Conservation (phyloP, 2,329 filamentous ascomycete species). For the Ilyonectria mors-panacis region DNA sequence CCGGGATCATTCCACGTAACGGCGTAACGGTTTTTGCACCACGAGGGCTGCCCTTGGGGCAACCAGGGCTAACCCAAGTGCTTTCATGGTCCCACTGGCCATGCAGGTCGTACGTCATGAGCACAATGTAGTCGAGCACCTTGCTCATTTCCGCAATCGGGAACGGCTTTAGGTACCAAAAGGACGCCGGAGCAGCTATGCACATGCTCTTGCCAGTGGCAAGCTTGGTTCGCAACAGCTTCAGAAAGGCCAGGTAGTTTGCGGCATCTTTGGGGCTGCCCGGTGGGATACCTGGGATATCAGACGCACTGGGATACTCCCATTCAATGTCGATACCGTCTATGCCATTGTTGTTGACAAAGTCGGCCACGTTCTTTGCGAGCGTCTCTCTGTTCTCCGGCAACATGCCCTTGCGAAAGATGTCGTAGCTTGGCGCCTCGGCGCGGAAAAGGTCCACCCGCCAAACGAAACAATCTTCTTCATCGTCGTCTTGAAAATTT, state of each 20-base stretch:
- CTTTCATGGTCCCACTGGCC: conserved; percentile 53
- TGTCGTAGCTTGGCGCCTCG: conserved; percentile 22
- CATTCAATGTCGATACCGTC: conserved; percentile 61
- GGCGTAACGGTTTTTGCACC: too few species aligned
- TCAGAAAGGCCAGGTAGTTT: conserved; percentile 13
- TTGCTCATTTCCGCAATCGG: conserved; percentile 47
- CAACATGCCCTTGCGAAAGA: conserved; percentile 39
- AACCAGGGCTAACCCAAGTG: conserved; percentile 40
- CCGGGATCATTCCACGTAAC: too few species aligned
- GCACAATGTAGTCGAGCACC: conserved; percentile 25
- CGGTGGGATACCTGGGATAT: conserved; percentile 49
- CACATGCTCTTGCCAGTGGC: conserved; percentile 46
- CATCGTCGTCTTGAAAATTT: conserved; percentile 23
- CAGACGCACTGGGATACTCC: conserved; percentile 54
- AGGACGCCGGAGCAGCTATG: conserved; percentile 52
- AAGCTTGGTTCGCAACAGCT: conserved; percentile 16
- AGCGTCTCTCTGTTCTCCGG: conserved; percentile 52
- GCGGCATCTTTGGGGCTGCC: conserved; percentile 32
- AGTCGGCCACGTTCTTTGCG: conserved; percentile 51
- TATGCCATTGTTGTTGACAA: conserved; percentile 54
- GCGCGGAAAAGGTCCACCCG: conserved; percentile 47
- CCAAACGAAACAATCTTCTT: conserved; percentile 50
- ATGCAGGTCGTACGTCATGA: conserved; percentile 55
- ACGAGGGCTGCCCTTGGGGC: conserved; percentile 27
- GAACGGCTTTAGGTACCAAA: conserved; percentile 53